Conservation (phyloP, 805 yeast species). For the Metschnikowia cubensis region DNA sequence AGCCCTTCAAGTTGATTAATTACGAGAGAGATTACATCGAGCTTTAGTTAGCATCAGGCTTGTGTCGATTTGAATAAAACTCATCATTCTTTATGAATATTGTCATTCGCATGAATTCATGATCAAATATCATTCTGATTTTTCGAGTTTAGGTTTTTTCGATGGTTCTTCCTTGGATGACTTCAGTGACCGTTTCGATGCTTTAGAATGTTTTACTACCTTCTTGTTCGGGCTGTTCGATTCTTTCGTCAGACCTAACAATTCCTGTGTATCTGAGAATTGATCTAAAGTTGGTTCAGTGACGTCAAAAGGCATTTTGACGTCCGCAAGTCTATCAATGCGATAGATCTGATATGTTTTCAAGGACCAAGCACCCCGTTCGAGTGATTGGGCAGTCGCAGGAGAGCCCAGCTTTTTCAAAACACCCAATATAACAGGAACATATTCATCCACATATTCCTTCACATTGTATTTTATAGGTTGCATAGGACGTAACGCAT, state of each 20-base stretch:
- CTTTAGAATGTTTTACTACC: not conserved
- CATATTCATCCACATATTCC: conserved; percentile 38
- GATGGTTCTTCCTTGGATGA: not conserved
- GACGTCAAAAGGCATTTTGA: conserved; percentile 21
- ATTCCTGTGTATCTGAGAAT: conserved; percentile 3
- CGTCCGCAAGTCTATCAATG: conserved; percentile 22
- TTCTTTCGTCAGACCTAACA: not conserved
- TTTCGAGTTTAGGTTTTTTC: not conserved
- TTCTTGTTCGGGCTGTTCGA: conserved; percentile 1
- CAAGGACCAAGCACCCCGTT: conserved; percentile 38
- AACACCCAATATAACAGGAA: conserved; percentile 16
- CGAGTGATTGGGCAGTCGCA: conserved; percentile 17
- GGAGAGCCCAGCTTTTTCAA: not conserved
- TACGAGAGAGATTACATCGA: conserved; percentile 35
- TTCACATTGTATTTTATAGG: conserved; percentile 40
- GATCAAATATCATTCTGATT: not conserved
- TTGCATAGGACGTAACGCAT: conserved; percentile 18
- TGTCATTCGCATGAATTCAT: not conserved
- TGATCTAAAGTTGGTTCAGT: conserved; percentile 9
- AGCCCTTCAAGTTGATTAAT: conserved; percentile 33
- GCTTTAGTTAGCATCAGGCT: not conserved
- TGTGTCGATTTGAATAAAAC: not conserved
- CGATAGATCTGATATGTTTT: conserved; percentile 27
- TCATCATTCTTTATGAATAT: not conserved
- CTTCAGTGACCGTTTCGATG: not conserved